Conservation (phyloP, 108 stramenopile species). For the Cylindrotheca fusiformis region DNA sequence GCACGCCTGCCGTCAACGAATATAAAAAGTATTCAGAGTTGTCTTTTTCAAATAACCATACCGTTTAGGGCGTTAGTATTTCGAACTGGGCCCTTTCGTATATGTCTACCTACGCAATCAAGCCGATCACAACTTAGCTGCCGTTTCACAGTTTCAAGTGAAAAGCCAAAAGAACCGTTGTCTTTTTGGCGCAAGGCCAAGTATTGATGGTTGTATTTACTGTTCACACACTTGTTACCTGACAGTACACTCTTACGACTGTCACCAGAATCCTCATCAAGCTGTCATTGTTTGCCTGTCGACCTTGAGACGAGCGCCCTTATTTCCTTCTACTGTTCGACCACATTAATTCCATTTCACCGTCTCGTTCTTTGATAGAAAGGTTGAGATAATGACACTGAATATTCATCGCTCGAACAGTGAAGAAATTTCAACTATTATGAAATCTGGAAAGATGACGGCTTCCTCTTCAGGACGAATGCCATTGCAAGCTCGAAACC, state of each 20-base stretch:
- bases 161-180: background rate
- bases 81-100: background rate
- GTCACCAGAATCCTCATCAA: too few relatives aligned
- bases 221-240: too few relatives aligned
- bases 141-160: background rate
- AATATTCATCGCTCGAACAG: background rate
- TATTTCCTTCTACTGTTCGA: too few relatives aligned
- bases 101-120: background rate
- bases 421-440: background rate
- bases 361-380: too few relatives aligned
- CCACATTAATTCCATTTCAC: too few relatives aligned
- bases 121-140: background rate
- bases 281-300: too few relatives aligned
- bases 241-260: too few relatives aligned
- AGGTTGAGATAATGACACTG: background rate
- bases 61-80: background rate
- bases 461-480: background rate
- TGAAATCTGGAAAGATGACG: background rate
- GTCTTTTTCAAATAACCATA: too few relatives aligned
- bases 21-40: too few relatives aligned
- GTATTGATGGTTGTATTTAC: background rate
- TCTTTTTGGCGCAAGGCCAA: background rate
- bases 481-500: conserved; percentile 38
- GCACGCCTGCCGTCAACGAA: too few relatives aligned
- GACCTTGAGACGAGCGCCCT: too few relatives aligned